Base-by-base conservation (phyloP, 1,284 basidiomycete species). In the Boletellus deceptivus region DNA sequence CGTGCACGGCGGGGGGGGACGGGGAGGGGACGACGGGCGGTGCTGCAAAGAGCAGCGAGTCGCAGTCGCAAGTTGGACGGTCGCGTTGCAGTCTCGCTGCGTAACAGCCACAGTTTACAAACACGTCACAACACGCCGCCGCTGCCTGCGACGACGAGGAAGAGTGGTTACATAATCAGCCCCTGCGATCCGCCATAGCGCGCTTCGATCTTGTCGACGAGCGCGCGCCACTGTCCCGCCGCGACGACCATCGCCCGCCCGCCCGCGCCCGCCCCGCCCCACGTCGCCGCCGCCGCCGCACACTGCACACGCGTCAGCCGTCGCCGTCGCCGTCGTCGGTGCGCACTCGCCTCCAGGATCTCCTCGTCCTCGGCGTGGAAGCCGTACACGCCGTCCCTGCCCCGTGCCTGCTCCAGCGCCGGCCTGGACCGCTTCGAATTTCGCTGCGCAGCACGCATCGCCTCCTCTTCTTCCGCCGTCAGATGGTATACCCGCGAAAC, bases 341-440 rank as follows among this genome's bases (percentile, higher is more conserved):
- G 29, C 11, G 25, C 7, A n/a, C 48, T 4, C 33, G 89, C 91
- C 72, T 83, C 71, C 55, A 80, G 78, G 44, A 93, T 83, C 47
- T 76, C 74, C 45, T 86, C 85, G 68, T 96, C 93, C 67, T 97
- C 93, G 0, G 89, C 85, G 64, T 97, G 93, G 72, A 91, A 95
- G 0, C 82, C 72, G 61, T 84, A 89, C 7, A 83, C 69, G 0
- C 80, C 82, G 45, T 78, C 77, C 0, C 60, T 67, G 64, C 58
- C 71, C 70, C 24, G 29, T 29, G 29, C 24, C 24, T 29, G 29
- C 29, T 10, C 54, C 72, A 71, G 22, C 1, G 18, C 20, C 8
- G 73, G 33, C 37, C 53, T 59, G 17, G 46, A 7, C 13, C 65
- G 55, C 48, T 68, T 65, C 36, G 65, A 54, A 17, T 51, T 16